Conservation (phyloP, 805 yeast genomes). For the Kluyveromyces aestuarii region DNA sequence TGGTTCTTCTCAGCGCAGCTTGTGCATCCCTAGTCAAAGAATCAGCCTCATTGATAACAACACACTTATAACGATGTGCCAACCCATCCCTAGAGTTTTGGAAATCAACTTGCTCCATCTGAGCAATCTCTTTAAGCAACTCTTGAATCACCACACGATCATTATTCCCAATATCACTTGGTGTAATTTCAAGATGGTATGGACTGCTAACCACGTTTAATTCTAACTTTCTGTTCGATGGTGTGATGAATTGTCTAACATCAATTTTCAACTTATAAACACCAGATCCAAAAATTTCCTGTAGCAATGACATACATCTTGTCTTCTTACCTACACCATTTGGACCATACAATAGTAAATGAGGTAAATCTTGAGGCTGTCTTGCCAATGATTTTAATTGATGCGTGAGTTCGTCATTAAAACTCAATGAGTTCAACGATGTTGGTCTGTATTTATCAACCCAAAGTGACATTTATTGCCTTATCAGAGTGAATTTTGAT, state of each 20-base stretch:
- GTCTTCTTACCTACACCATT: constrained; percentile 97
- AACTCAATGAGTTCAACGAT: constrained; percentile 51
- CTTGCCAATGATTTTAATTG: constrained; percentile 43
- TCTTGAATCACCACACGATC: constrained; percentile 95
- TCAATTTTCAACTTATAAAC: constrained; percentile 84
- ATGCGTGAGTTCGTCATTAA: constrained; percentile 54
- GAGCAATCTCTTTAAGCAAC: constrained; percentile 86
- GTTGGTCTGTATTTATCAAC: constrained; percentile 90
- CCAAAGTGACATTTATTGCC: constrained; percentile 74
- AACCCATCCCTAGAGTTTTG: constrained; percentile 34
- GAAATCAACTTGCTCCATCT: constrained; percentile 90
- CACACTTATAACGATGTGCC: constrained; percentile 60
- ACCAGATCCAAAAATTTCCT: constrained; percentile 73
- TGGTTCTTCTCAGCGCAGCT: constrained; percentile 89
- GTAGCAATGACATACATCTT: constrained; percentile 69
- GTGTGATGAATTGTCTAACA: constrained; percentile 71
- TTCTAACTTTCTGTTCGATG: constrained; percentile 70
- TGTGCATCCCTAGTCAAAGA: constrained; percentile 87
- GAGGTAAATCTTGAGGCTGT: constrained; percentile 68
- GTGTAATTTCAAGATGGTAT: constrained; percentile 89
- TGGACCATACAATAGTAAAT: constrained; percentile 86
- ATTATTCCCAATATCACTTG: constrained; percentile 92
- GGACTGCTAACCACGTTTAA: constrained; percentile 90
- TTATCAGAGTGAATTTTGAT: too few species aligned
- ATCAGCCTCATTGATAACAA: constrained; percentile 87